Evolutionary conservation across 176 grass and related monocot genomes (phyloP).

Genomic region (Eleusine indica): DNA sequence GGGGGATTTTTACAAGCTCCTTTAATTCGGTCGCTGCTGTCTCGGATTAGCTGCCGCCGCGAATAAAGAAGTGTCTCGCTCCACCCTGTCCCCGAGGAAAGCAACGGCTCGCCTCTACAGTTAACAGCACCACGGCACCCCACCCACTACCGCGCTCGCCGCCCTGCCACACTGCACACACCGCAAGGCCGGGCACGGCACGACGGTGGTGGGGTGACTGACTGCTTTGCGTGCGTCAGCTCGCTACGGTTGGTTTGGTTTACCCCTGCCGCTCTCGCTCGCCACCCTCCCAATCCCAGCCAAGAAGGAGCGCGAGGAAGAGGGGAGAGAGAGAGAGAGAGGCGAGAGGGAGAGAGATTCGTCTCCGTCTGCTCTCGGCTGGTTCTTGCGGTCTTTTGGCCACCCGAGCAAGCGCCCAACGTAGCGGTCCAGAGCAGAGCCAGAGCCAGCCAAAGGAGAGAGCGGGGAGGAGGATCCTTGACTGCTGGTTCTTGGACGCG

Average conservation of each 20-base stretch:
- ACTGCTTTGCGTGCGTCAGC: slow-evolving; percentile 39
- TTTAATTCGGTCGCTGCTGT: neutral
- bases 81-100: slow-evolving; percentile 19
- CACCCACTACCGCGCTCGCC: neutral
- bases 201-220: neutral
- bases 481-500: slow-evolving; percentile 18
- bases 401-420: slow-evolving; percentile 10
- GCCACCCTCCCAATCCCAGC: neutral
- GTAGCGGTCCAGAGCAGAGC: slow-evolving; percentile 13
- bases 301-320: neutral
- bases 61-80: neutral
- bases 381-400: neutral
- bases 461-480: slow-evolving; percentile 14
- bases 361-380: neutral
- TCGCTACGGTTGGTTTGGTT: slow-evolving; percentile 11
- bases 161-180: neutral
- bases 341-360: neutral
- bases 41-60: neutral
- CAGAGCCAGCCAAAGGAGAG: slow-evolving; percentile 8
- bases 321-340: neutral
- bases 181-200: neutral
- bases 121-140: neutral
- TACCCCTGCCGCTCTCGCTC: neutral
- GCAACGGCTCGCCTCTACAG: slow-evolving; percentile 21
- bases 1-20: too few relatives aligned